Evolutionary conservation across 2,329 filamentous ascomycete species (phyloP).

Genomic region (Daldinia eschscholtzii): DNA sequence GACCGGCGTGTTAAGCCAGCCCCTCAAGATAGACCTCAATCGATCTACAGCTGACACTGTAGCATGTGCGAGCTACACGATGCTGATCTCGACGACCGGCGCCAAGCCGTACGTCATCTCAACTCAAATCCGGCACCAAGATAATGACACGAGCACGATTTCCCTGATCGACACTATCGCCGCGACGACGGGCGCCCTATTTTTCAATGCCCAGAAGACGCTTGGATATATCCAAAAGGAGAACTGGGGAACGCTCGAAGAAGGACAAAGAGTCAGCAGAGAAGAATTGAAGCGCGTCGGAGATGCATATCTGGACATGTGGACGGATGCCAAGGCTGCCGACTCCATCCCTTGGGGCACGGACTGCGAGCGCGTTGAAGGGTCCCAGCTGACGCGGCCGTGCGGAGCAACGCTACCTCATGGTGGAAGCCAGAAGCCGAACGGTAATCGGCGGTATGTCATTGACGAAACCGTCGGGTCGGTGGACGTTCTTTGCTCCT

Average conservation of each 20-base stretch:
- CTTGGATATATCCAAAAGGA: slow-evolving; percentile 52
- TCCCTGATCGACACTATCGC: slow-evolving; percentile 53
- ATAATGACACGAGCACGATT: slow-evolving; percentile 46
- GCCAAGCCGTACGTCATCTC: slow-evolving; percentile 53
- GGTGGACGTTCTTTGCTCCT: slow-evolving; percentile 54
- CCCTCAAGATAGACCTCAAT: slow-evolving; percentile 49
- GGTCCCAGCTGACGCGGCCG: slow-evolving; percentile 51
- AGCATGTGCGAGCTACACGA: slow-evolving; percentile 54
- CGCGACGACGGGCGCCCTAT: slow-evolving; percentile 54
- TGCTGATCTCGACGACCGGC: slow-evolving; percentile 52
- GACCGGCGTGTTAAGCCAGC: slow-evolving; percentile 45
- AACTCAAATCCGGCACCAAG: slow-evolving; percentile 53
- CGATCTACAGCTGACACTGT: slow-evolving; percentile 47
- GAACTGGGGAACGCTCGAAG: slow-evolving; percentile 51
- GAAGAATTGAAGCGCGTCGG: slow-evolving; percentile 53
- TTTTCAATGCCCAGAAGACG: slow-evolving; percentile 55
- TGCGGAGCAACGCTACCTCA: slow-evolving; percentile 51
- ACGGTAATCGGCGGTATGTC: slow-evolving; percentile 54
- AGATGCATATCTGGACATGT: slow-evolving; percentile 56
- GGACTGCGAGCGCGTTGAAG: slow-evolving; percentile 55
- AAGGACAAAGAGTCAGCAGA: slow-evolving; percentile 45
- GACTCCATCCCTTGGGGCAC: slow-evolving; percentile 54
- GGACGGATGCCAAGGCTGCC: slow-evolving; percentile 53
- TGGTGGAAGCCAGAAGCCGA: slow-evolving; percentile 50
- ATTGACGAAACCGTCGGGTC: slow-evolving; percentile 55